A percentile compares a stretch with the other conserved stretches of the same genome.
Conservation (phyloP, 2,329 filamentous ascomycete species). For the Aspergillus pseudoviridinutans region DNA sequence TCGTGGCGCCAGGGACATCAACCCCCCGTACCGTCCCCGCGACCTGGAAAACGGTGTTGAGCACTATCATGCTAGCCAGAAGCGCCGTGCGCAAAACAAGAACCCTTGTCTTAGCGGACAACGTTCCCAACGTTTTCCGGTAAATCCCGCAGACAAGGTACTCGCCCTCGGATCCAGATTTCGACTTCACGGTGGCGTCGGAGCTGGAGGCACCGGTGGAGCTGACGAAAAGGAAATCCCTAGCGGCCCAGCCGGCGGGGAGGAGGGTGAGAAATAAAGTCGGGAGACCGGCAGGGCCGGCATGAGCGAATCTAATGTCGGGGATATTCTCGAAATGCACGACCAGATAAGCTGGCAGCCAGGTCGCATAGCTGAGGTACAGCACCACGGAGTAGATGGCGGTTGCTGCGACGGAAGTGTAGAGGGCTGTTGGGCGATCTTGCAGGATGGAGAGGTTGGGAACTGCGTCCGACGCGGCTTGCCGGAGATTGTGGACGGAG, state of each 20-base stretch:
- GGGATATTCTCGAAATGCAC: conserved; percentile 69
- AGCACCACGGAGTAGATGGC: conserved; percentile 72
- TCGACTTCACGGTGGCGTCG: conserved; percentile 42
- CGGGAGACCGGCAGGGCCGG: conserved; percentile 52
- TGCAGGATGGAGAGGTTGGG: conserved; percentile 62
- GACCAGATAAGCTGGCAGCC: conserved; percentile 69
- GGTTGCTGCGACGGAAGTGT: conserved; percentile 65
- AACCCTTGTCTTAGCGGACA: conserved; percentile 57
- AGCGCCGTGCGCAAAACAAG: conserved; percentile 60
- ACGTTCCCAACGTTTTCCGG: conserved; percentile 57
- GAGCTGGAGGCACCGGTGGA: conserved; percentile 44
- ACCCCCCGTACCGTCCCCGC: conserved; percentile 66
- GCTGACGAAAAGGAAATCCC: conserved; percentile 68
- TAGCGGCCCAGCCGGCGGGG: conserved; percentile 67
- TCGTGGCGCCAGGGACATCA: conserved; percentile 63
- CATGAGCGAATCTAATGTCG: conserved; percentile 64
- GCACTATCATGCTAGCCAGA: conserved; percentile 43
- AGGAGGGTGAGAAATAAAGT: conserved; percentile 52
- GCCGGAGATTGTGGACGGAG: conserved; percentile 57
- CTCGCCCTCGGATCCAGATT: conserved; percentile 50
- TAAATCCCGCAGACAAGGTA: conserved; percentile 67
- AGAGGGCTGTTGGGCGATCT: conserved; percentile 59
- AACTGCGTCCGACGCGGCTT: conserved; percentile 39
- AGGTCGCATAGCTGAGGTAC: conserved; percentile 64
- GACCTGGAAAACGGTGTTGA: conserved; percentile 62